Base-by-base conservation (phyloP, 2,329 filamentous ascomycete genomes). In the Berkeleyomyces rouxiae region DNA sequence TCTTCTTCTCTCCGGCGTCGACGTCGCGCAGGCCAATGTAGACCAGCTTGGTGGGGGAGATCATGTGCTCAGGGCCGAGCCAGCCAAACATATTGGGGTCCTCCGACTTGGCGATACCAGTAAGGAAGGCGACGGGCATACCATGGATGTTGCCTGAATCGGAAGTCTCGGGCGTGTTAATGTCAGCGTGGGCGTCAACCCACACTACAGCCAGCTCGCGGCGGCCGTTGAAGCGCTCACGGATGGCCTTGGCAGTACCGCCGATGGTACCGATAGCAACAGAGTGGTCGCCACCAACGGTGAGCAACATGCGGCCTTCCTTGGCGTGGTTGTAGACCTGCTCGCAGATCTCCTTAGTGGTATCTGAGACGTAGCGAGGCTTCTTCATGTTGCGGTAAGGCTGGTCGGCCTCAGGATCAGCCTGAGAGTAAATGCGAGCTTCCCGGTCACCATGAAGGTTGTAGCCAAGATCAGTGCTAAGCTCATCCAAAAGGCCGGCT, bases 141-240 rank as follows among this genome's bases (percentile, higher is more conserved):
- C 93, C 93, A 76, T 99, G 93, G 66, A 99, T 87, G 75, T 97
- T 97, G 42, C 93, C 93, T 68, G 87, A 93, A 49, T 81, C 87
- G 67, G 87, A 92, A 58, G 83, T 86, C 81, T 97, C 91, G 61
- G 92, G 93, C 1, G 88, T 90, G 77, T 99, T 99, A 78, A 99
- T 96, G 74, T 99, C 93, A 62, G 92, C 87, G 74, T 99, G 93
- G 36, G 93, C 93, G 74, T 99, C 93, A 40, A 99, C 93, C 93
- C 93, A 99, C 73, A 99, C 95, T 64, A 99, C 89, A 10, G 90
- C 93, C 66, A 96, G 85, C 69, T 97, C 92, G 63, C 86, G 81
- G 53, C 78, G 83, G 47, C 64, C 61, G 61, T 76, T 82, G 64
- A 95, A 77, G 16, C 92, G 78, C 79, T 99, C 91, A 64, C 88